Evolutionary conservation across 306 rosid species (phyloP), one percentile per base, ranked within the genome.

Genomic region (Pyrus communis): DNA sequence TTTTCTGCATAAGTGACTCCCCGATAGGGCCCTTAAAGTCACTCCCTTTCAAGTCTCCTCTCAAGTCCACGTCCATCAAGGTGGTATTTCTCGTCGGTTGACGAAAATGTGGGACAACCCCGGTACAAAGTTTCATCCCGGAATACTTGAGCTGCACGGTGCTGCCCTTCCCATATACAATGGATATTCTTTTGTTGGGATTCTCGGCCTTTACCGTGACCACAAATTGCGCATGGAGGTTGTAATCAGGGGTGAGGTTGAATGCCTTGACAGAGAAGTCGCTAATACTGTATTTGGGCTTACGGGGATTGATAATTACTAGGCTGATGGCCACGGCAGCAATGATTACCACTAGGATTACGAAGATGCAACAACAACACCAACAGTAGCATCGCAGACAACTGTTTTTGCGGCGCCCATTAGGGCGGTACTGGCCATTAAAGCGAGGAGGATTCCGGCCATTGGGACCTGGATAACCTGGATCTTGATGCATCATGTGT

Each of bases 131-230:
- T 55, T 9, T 2, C 1, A 83, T 4, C 4, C 76, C 84, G 3
- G 74, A 72, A 66, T 86, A 91, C 25, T n/a, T 6, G 18, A 64
- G 69, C 43, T 31, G 35, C 40, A 64, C 23, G 40, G 23, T 64
- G 43, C 69, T 31, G 7, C 9, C 27, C 17, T 78, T 7, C 2
- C 84, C 90, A 64, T 86, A 85, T 9, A 49, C 15, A 46, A 91
- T 71, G 7, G 80, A 82, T 46, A 91, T 63, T 0, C 18, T 21
- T 25, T 73, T 17, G 72, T 89, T 91, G 7, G 88, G 88, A 71
- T 91, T 91, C 3, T 75, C 61, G 3, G 89, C 85, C 30, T 76
- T 76, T 9, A 89, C 81, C 27, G 49, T 61, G 27, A 84, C 54
- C 0, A 6, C 38, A 18, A 91, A 60, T 27, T 82, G 73, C 0